These are phyloP conservation scores for Boletus sp. DNA, from an alignment of 1,284 basidiomycete genomes.

Conservation along the genomic window DNA sequence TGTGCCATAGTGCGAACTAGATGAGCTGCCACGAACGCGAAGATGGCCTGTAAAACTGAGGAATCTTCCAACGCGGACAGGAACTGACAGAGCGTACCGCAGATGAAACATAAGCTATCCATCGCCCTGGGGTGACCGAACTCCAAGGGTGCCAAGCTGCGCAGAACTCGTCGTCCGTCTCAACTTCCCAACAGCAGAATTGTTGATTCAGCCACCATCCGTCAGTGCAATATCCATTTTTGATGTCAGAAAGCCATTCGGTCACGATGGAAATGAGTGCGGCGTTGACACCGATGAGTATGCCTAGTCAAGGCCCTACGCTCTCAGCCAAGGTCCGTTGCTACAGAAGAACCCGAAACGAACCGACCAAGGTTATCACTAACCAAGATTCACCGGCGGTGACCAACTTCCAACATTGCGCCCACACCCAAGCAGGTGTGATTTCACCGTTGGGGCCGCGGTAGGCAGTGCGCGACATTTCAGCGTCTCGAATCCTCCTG, in stretches of 20 bases:
- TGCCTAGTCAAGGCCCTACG: constrained; percentile 47
- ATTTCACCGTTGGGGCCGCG: constrained; percentile 51
- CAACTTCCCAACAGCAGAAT: constrained; percentile 97
- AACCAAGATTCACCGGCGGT: constrained; percentile 72
- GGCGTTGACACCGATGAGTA: constrained; percentile 89
- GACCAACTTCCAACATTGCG: constrained; percentile 54
- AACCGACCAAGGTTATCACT: constrained; percentile 82
- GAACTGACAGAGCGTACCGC: constrained; percentile 57
- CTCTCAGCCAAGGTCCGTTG: constrained; percentile 1
- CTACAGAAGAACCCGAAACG: constrained; percentile 32
- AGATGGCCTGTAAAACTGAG: constrained; percentile 50
- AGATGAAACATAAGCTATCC: constrained; percentile 84
- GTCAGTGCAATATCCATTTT: constrained; percentile 93
- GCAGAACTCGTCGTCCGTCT: constrained; percentile 80
- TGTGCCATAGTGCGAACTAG: constrained; percentile 87
- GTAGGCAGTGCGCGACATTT: constrained; percentile 45
- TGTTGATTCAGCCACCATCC: constrained; percentile 99
- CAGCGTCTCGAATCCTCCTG: constrained; percentile 59
- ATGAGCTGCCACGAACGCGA: constrained; percentile 83
- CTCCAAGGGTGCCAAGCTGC: constrained; percentile 95
- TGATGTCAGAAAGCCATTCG: constrained; percentile 97
- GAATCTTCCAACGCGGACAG: neutral
- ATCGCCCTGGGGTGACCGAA: constrained; percentile 67
- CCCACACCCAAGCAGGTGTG: constrained; percentile 60
- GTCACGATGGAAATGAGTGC: constrained; percentile 94